phyloP scores from a whole-genome alignment of 805 yeast genomes.

The Nakazawaea wickerhamii region DNA sequence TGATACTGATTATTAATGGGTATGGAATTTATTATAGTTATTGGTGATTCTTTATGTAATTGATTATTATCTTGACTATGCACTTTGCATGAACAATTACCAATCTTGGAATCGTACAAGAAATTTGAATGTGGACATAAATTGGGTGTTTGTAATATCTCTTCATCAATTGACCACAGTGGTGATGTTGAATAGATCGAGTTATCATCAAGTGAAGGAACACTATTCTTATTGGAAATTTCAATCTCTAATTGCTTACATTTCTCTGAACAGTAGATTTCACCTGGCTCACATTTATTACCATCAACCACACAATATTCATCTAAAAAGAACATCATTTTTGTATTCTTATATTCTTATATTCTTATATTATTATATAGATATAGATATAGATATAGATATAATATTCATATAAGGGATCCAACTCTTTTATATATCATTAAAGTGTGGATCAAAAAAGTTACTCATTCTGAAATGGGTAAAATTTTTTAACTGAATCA shows the following conservation, averaged over 20 bases:
- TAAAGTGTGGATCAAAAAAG: too few species aligned
- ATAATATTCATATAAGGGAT: too few species aligned
- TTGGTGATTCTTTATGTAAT: neutral
- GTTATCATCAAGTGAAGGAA: neutral
- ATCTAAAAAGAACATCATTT: slow-evolving; percentile 13
- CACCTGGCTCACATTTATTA: slow-evolving; percentile 13
- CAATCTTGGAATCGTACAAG: slow-evolving; percentile 7
- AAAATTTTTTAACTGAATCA: too few species aligned
- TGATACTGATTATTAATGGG: neutral
- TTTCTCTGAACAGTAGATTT: slow-evolving; percentile 15
- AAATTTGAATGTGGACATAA: neutral
- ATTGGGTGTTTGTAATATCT: slow-evolving; percentile 1
- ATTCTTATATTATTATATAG: neutral
- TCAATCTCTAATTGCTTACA: slow-evolving; percentile 12
- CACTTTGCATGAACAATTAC: neutral
- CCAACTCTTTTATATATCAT: too few species aligned
- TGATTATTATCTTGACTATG: neutral
- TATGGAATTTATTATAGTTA: neutral
- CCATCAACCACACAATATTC: slow-evolving; percentile 17
- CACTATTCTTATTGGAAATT: neutral
- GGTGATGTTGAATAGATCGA: slow-evolving; percentile 3
- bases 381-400: neutral
- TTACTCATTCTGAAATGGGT: too few species aligned
- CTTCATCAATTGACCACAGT: neutral
- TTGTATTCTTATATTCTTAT: neutral